Evolutionary conservation across 257 asterid species (phyloP), one percentile per base, ranked within the genome.

Genomic region (Ilex asprella): DNA sequence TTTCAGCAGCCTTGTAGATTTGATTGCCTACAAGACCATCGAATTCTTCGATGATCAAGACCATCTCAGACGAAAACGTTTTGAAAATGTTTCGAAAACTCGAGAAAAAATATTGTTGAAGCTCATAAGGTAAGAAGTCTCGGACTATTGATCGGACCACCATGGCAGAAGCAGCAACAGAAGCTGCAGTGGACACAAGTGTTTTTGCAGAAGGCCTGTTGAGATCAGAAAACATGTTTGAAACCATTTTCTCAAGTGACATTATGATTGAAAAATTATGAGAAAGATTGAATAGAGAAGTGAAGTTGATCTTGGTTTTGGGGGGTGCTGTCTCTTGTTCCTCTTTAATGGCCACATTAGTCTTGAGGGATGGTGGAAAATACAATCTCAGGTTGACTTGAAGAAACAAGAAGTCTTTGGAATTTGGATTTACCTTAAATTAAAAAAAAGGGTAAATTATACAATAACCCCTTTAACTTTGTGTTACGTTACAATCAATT

Each of bases 151-250:
- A 75, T 7, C 87, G 61, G 44, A 81, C 31, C 39, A 81, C 81
- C 86, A 81, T 81, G 32, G 77, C 86, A 14, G 81, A 72, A 52
- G 86, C 86, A 16, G 81, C 83, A 29, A 77, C 69, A 1, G 86
- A 75, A 32, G 87, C 87, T 30, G 78, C 76, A 0, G 84, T 62
- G 32, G 84, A 67, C 2, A 81, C 60, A 4, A 81, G 59, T 21
- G 80, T 73, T 67, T 65, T 72, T 2, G 80, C 80, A n/a, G 80
- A 72, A 16, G 79, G 76, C 70, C 67, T 47, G 68, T 70, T 70
- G 31, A 62, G 47, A 47, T 73, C 74, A 13, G 81, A 59, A 39
- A 75, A 13, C 63, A 78, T 60, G 60, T 39, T 60, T 43, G 86
- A 67, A 43, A 67, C 11, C 81, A 73, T 64, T 11, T 16, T 66